Conservation (phyloP, 2,329 filamentous ascomycete genomes). For the Didymella keratinophila region DNA sequence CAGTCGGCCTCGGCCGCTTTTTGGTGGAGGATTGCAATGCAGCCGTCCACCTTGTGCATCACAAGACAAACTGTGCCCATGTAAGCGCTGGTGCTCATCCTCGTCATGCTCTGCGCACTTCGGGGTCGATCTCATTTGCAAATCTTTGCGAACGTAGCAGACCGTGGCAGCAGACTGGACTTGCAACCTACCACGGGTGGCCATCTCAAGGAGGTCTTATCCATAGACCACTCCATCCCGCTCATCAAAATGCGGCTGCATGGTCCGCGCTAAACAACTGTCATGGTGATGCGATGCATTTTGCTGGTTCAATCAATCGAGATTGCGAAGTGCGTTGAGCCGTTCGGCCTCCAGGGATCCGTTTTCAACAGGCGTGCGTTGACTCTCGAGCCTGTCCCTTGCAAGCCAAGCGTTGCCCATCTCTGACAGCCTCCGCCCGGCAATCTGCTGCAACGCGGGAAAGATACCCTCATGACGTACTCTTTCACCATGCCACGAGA, state of each 20-base stretch:
- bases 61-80: constrained; percentile 32
- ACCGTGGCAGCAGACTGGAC: constrained; percentile 30
- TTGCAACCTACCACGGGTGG: constrained; percentile 23
- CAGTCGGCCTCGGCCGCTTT: constrained; percentile 36
- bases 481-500: constrained; percentile 44
- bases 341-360: constrained; percentile 24
- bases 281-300: constrained; percentile 20
- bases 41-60: constrained; percentile 38
- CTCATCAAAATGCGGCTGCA: constrained; percentile 20
- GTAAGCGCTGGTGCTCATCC: constrained; percentile 35
- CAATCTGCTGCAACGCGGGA: constrained; percentile 47
- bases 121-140: constrained; percentile 24
- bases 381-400: constrained; percentile 9
- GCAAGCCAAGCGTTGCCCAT: constrained; percentile 29
- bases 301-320: constrained; percentile 34
- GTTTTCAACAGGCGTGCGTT: constrained; percentile 20
- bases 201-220: constrained; percentile 18
- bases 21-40: constrained; percentile 30
- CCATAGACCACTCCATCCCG: constrained; percentile 20
- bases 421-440: constrained; percentile 43
- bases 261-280: neutral
- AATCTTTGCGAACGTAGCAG: constrained; percentile 28
- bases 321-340: constrained; percentile 38
- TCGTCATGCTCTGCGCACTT: constrained; percentile 19
- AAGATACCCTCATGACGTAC: constrained; percentile 48